Percentiles rank a stretch among this genome's conserved stretches.
Conservation (phyloP, 2,329 filamentous ascomycete species). For the Alternaria brassicicola region DNA sequence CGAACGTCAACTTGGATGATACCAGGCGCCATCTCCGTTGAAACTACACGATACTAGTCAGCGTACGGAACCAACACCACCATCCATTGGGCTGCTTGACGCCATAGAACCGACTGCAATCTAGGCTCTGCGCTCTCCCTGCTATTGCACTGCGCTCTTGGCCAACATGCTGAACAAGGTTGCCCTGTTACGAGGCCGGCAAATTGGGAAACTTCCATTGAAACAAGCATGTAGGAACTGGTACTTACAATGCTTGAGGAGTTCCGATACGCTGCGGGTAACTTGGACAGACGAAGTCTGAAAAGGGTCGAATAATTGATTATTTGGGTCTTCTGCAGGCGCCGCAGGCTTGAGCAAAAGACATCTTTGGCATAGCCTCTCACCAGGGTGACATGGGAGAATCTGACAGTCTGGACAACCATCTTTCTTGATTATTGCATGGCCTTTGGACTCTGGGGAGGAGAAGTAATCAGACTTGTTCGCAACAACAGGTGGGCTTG, state of each 20-base stretch:
- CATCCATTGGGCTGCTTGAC: background rate
- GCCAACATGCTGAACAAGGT: slow-evolving; percentile 1
- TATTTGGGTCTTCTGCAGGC: slow-evolving; percentile 32
- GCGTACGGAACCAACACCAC: slow-evolving; percentile 6
- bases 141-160: background rate
- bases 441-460: slow-evolving; percentile 19
- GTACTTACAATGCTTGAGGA: slow-evolving; percentile 48
- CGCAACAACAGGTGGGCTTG: slow-evolving; percentile 35
- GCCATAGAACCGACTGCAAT: background rate
- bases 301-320: slow-evolving; percentile 44
- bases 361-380: slow-evolving; percentile 40
- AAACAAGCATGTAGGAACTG: slow-evolving; percentile 15
- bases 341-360: slow-evolving; percentile 25
- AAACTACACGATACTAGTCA: slow-evolving; percentile 34
- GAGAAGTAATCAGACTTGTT: slow-evolving; percentile 28
- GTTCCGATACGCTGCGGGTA: slow-evolving; percentile 34
- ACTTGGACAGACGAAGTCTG: slow-evolving; percentile 36
- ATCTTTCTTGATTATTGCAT: slow-evolving; percentile 25
- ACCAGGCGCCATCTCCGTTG: slow-evolving; percentile 45
- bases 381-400: slow-evolving; percentile 37
- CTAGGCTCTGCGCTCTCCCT: background rate
- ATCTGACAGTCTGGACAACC: slow-evolving; percentile 42
- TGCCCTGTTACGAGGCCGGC: slow-evolving; percentile 13
- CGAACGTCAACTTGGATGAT: slow-evolving; percentile 48
- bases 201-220: slow-evolving; percentile 12